Base-by-base conservation (phyloP, 1,139 yeast genomes). In the Diutina mesorugosa region DNA sequence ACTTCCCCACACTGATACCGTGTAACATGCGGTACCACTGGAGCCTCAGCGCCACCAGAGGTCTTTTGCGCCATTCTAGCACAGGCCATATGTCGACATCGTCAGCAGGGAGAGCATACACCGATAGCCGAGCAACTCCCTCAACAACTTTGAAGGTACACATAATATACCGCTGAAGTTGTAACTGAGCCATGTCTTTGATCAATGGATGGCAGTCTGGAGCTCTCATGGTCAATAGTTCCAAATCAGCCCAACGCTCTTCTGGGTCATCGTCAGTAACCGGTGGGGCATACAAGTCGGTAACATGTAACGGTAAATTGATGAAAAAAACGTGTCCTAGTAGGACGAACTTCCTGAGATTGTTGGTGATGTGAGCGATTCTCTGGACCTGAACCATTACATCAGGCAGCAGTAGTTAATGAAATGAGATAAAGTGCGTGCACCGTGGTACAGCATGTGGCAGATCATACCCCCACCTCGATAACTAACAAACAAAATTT, bases 11-110 rank as follows among this genome's bases (percentile, higher is more conserved):
- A 14, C 51, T 47, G 2, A 47, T 47, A 8, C 51, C 51, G 5
- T 47, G 38, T 4, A 47, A 21, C 35, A 28, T 29, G 5, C 51
- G 35, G n/a, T 47, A 47, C 51, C 51, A 47, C n/a, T 47, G 51
- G 9, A 47, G 51, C n/a, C 51, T 47, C 51, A 47, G 51, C 3
- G 51, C 51, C 38, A 29, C 38, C 51, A 47, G 51, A 12, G 51
- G 51, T 29, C 30, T n/a, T 10, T 29, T 47, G 16, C 51, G 35
- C 51, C 51, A 47, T 29, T 28, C 29, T 9, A 47, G 51, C 30
- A 47, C 51, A 6, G 51, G 51, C 51, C 51, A 47, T 14, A 47
- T 47, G 18, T 29, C 38, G 6, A 30, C 51, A 47, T 47, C 21
- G 12, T 47, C 51, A 47, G 38, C 51, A 12, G 51, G 38, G 12